phyloP scores from a whole-genome alignment of 2,329 filamentous ascomycete species.

The Xylariaceae sp. region DNA sequence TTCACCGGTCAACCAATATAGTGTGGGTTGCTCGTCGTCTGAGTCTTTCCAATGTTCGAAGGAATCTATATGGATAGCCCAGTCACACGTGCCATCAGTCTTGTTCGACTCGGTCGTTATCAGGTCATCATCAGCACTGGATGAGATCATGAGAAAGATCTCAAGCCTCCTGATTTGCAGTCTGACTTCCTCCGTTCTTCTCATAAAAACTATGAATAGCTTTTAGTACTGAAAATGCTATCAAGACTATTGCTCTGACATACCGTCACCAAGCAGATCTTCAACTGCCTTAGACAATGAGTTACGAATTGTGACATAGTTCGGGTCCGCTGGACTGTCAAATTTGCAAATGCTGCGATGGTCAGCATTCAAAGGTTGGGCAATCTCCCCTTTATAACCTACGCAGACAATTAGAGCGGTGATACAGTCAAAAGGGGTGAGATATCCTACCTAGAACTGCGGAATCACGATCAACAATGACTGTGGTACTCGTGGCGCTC shows the following conservation, averaged over 20 bases:
- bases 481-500: neutral
- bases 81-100: neutral
- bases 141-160: neutral
- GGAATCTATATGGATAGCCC: neutral
- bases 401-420: neutral
- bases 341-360: constrained; percentile 13
- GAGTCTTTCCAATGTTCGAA: neutral
- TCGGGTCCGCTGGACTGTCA: constrained; percentile 2
- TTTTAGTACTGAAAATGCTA: neutral
- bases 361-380: constrained; percentile 10
- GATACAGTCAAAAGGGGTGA: neutral
- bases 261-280: neutral
- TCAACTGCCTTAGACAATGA: constrained; percentile 2
- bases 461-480: constrained; percentile 9
- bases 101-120: neutral
- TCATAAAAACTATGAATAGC: neutral
- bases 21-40: neutral
- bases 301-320: constrained; percentile 9
- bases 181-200: neutral
- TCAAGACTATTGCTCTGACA: neutral
- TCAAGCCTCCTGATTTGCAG: neutral
- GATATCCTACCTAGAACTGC: constrained; percentile 1
- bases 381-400: constrained; percentile 9
- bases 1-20: constrained; percentile 1
- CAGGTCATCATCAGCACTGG: neutral